Percentiles rank a stretch among this genome's conserved stretches.
Conservation (phyloP, 192 early-diverging fungal genomes). For the Backusella macrospora region DNA sequence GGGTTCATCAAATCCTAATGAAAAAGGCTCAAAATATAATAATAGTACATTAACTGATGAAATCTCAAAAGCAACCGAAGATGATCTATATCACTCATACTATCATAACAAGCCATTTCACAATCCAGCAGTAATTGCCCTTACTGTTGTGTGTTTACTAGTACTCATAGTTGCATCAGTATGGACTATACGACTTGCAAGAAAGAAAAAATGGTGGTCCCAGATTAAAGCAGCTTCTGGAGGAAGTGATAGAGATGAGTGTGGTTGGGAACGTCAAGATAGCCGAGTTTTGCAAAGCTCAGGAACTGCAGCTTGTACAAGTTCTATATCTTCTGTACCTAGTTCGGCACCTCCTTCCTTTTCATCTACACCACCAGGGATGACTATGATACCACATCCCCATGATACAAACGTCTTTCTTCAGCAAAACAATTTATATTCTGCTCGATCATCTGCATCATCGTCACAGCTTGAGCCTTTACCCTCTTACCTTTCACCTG, state of each 20-base stretch:
- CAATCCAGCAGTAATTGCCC: conserved; percentile 8
- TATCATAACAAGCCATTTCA: conserved; percentile 5
- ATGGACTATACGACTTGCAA: background rate
- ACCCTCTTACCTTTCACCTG: conserved; percentile 24
- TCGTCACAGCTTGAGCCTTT: conserved; percentile 15
- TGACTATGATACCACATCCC: background rate
- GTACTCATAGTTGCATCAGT: background rate
- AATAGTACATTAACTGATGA: background rate
- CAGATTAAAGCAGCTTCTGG: background rate
- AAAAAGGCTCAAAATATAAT: background rate
- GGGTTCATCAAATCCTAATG: conserved; percentile 5
- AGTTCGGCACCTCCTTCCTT: conserved; percentile 25
- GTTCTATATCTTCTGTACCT: conserved; percentile 12
- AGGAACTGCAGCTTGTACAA: conserved; percentile 1
- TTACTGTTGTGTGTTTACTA: background rate
- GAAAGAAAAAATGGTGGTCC: background rate
- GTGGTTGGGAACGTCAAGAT: background rate
- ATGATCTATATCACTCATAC: background rate
- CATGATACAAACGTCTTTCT: background rate
- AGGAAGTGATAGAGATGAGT: background rate
- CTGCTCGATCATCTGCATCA: background rate
- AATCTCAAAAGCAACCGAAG: conserved; percentile 1
- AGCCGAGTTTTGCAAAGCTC: background rate
- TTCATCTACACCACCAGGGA: conserved; percentile 20
- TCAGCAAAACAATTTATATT: background rate